Evolutionary conservation across 495 filamentous ascomycete species (phyloP), one percentile per base, ranked within the genome.

Genomic region (Acidiella bohemica): DNA sequence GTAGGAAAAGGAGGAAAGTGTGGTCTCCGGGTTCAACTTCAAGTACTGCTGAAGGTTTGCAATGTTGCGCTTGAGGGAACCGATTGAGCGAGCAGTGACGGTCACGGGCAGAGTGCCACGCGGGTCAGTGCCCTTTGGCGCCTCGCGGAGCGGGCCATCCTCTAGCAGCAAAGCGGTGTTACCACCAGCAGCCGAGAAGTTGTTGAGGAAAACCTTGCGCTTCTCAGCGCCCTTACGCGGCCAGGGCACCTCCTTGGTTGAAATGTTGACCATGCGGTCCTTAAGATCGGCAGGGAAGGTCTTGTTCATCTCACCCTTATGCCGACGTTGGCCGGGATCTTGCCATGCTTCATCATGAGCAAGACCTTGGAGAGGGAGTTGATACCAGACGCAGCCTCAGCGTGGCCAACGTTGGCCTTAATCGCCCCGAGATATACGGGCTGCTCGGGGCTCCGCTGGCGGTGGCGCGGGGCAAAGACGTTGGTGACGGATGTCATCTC

Each of bases 351-450:
- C 59, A 94, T 62, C 86, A 94, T 94, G 59, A 93, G 57, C 34
- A 94, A 57, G 1, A 88, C 75, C 60, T 95, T 95, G 57, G 84
- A 68, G 16, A 95, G 66, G 1, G 81, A 75, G 1, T 80, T 80
- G 23, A 90, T 71, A 39, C 87, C 87, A 31, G 87, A 92, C 0
- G 79, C 84, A 28, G 85, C 81, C 54, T 94, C 87, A 24, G 78
- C 85, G 58, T 95, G 88, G 1, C 87, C 87, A 20, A 94, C 69
- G 42, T 93, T 94, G 0, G 88, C 72, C 53, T 95, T 95, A 25
- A 84, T 75, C 0, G 87, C 76, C 13, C 88, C 88, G 1, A 95
- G 67, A 47, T 81, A 74, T 4, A 95, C 71, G 0, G 83, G 75
- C 53, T 81, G 73, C 28, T 78, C 73, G 1, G 70, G 66, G 3